phyloP scores from a whole-genome alignment of 2,329 filamentous ascomycete species.

The Phaeophleospora eucalypticola region DNA sequence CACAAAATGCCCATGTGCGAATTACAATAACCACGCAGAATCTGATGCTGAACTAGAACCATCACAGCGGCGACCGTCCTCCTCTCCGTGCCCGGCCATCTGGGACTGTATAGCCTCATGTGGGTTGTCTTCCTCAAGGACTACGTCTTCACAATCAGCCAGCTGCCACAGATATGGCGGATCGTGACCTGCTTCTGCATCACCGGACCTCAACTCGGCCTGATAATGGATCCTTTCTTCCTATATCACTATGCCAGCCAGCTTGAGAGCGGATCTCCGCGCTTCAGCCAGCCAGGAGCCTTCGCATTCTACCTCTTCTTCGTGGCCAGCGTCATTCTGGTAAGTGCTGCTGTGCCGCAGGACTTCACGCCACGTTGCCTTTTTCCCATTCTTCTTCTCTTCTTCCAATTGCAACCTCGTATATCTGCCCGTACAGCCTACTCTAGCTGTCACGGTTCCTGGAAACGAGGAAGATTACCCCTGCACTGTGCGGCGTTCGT shows the following conservation, averaged over 20 bases:
- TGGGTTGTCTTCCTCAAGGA: conserved; percentile 54
- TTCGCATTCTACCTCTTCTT: conserved; percentile 77
- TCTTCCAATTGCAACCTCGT: conserved; percentile 49
- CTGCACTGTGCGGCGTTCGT: conserved; percentile 46
- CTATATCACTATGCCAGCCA: conserved; percentile 73
- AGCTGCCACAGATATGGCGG: conserved; percentile 59
- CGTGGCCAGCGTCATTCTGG: conserved; percentile 66
- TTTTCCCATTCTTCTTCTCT: conserved; percentile 20
- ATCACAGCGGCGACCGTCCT: conserved; percentile 61
- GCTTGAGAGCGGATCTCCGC: conserved; percentile 66
- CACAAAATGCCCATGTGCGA: conserved; percentile 8
- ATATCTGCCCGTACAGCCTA: conserved; percentile 52
- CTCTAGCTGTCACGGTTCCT: conserved; percentile 53
- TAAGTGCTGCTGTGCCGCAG: conserved; percentile 50
- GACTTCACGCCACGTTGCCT: neutral
- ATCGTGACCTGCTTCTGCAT: conserved; percentile 56
- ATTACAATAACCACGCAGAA: conserved; percentile 25
- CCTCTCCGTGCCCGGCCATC: conserved; percentile 59
- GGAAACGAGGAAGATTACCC: conserved; percentile 52
- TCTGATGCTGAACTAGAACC: conserved; percentile 59
- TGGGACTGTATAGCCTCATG: conserved; percentile 50
- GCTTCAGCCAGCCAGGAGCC: conserved; percentile 72
- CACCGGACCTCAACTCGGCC: conserved; percentile 51
- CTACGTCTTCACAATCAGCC: conserved; percentile 44
- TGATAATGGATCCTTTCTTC: conserved; percentile 72